These are phyloP conservation scores for Kazachstania africana DNA, from an alignment of 805 yeast genomes.

Conservation along the genomic window DNA sequence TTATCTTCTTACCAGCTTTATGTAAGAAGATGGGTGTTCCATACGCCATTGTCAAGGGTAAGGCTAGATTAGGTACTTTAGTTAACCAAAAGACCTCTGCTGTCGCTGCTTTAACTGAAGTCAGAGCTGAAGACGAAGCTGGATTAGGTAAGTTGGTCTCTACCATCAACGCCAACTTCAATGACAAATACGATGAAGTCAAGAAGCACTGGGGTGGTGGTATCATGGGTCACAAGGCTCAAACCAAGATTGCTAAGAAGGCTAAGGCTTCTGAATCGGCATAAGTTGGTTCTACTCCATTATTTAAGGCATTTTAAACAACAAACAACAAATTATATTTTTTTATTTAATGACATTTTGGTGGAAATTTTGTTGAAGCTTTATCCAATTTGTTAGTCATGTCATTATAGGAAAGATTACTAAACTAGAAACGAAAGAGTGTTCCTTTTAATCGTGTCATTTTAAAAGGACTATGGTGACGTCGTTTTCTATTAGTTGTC, in stretches of 20 bases:
- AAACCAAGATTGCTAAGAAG: slow-evolving; percentile 70
- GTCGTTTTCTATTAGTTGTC: too few species aligned
- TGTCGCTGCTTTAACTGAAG: slow-evolving; percentile 95
- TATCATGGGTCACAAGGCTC: slow-evolving; percentile 89
- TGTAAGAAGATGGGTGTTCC: slow-evolving; percentile 99
- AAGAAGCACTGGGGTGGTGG: slow-evolving; percentile 99
- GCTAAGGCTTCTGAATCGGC: slow-evolving; percentile 40
- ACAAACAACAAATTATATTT: too few species aligned
- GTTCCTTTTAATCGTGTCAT: too few species aligned
- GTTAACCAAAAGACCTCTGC: slow-evolving; percentile 97
- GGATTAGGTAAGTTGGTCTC: slow-evolving; percentile 78
- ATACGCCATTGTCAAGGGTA: slow-evolving; percentile 95
- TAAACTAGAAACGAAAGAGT: too few species aligned
- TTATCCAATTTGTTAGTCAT: neutral
- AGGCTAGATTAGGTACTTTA: slow-evolving; percentile 95
- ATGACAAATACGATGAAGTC: slow-evolving; percentile 86
- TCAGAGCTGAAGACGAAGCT: slow-evolving; percentile 84
- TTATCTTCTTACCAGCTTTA: slow-evolving; percentile 93
- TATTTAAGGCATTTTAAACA: too few species aligned
- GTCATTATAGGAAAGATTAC: too few species aligned
- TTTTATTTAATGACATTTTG: slow-evolving; percentile 1
- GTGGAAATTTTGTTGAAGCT: slow-evolving; percentile 7
- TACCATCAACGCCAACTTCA: slow-evolving; percentile 86
- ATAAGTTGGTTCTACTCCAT: slow-evolving; percentile 11
- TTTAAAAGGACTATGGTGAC: too few species aligned